These are phyloP conservation scores for Camelina hispida DNA, from an alignment of 345 rosid species.

Conservation along the genomic window DNA sequence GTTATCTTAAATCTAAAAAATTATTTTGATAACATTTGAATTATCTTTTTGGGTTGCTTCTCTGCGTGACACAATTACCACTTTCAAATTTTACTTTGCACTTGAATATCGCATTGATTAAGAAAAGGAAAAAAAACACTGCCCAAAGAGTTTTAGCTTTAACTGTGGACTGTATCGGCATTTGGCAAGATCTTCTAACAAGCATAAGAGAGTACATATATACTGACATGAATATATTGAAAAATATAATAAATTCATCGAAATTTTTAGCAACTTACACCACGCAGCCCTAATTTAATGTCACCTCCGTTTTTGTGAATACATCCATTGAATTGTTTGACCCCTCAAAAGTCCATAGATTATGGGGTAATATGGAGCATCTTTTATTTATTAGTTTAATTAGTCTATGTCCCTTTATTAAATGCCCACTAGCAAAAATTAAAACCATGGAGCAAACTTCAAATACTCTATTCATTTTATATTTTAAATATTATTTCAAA, in stretches of 20 bases:
- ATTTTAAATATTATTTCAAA: too few species aligned
- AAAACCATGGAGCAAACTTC: conserved; percentile 21
- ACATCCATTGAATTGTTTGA: conserved; percentile 42
- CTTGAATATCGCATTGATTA: background rate
- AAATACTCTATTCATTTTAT: background rate
- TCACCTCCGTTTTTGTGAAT: conserved; percentile 41
- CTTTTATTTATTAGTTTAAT: conserved; percentile 11
- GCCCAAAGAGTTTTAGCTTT: background rate
- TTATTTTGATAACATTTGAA: background rate
- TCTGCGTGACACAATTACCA: background rate
- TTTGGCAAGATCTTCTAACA: conserved; percentile 7
- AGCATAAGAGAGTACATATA: background rate
- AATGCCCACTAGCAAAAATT: conserved; percentile 16
- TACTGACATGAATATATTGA: background rate
- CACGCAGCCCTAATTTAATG: conserved; percentile 41
- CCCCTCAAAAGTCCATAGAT: conserved; percentile 41
- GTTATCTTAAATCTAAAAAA: too few species aligned
- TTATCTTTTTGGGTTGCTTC: background rate
- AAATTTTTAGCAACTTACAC: conserved; percentile 21
- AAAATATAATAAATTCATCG: background rate
- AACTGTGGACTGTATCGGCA: background rate
- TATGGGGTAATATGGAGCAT: conserved; percentile 31
- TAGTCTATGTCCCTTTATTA: conserved; percentile 20
- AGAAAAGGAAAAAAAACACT: background rate
- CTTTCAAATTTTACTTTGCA: background rate